Evolutionary conservation across 2,329 filamentous ascomycete species (phyloP), one percentile per base, ranked within the genome.

Genomic region (Colletotrichum simmondsii): DNA sequence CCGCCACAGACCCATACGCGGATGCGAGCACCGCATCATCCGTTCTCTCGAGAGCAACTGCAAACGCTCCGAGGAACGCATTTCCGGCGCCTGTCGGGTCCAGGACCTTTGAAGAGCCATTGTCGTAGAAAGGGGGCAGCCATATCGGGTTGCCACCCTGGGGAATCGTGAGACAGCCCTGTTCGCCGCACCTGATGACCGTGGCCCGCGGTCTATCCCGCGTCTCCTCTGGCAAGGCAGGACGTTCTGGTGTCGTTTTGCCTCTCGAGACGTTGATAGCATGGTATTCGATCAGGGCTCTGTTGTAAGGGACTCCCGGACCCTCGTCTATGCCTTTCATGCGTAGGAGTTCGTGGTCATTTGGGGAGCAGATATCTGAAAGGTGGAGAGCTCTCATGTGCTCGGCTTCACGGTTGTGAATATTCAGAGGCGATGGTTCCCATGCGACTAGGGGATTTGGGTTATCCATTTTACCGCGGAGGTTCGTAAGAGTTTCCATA

Each of bases 341-440:
- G 8, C 16, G 24, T 7, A 71, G 30, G 8, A 49, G n/a, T 12
- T 65, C 58, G 28, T 57, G 14, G 24, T 62, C 57, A 24, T 62
- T 67, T 28, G 68, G 63, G 0, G 62, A 71, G 6, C 61, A 1
- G 2, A 60, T 49, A 8, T 54, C 24, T 14, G 37, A 42, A 5
- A 2, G 2, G 10, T 11, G 11, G 3, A 60, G 19, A 1, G 7
- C 62, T 14, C 26, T 16, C 1, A 30, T 2, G 2, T 71, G 67
- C 10, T n/a, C 30, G 28, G 24, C 32, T 22, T 22, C 10, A 3
- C 30, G 26, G 1, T 16, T 14, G 11, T 37, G 24, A 32, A 56
- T 60, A 19, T 42, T n/a, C 12, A 71, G 46, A n/a, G 68, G 63
- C 0, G 68, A 71, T 4, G 71, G 67, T 28, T 73, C 71, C 71